Percentiles rank a stretch among this genome's conserved stretches.
These are phyloP conservation scores for Penicillium crystallinum DNA, from an alignment of 495 filamentous ascomycete genomes.

Conservation along the genomic window DNA sequence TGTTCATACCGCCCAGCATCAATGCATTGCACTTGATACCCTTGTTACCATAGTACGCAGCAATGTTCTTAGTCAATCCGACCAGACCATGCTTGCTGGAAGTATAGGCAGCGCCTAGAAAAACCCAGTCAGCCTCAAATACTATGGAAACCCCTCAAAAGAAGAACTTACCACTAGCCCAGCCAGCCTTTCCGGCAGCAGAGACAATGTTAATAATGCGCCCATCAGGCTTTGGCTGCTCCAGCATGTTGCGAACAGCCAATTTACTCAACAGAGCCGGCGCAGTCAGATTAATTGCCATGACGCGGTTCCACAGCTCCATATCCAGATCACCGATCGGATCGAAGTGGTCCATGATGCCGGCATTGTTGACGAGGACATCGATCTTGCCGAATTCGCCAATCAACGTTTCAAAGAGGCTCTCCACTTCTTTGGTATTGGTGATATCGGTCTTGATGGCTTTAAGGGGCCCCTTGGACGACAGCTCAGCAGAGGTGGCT, in stretches of 20 bases:
- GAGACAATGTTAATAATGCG: conserved; percentile 39
- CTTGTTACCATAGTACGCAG: conserved; percentile 51
- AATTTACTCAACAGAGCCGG: conserved; percentile 49
- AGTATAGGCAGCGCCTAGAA: conserved; percentile 50
- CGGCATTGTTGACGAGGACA: conserved; percentile 42
- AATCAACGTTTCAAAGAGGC: conserved; percentile 33
- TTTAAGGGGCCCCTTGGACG: conserved; percentile 30
- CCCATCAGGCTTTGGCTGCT: conserved; percentile 22
- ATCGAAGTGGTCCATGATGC: conserved; percentile 54
- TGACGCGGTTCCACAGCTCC: conserved; percentile 51
- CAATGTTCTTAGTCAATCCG: conserved; percentile 60
- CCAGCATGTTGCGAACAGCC: conserved; percentile 45
- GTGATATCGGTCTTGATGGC: conserved; percentile 41
- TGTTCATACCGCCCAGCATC: conserved; percentile 51
- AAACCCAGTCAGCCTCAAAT: conserved; percentile 13
- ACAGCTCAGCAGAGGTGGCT: conserved; percentile 36
- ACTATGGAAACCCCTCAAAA: background rate
- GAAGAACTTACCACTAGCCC: conserved; percentile 25
- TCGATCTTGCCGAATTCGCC: conserved; percentile 29
- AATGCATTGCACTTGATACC: conserved; percentile 55
- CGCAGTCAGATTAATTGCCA: conserved; percentile 56
- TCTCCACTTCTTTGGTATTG: conserved; percentile 25
- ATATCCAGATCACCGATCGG: conserved; percentile 47
- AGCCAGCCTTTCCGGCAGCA: conserved; percentile 29
- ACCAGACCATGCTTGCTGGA: conserved; percentile 36